Evolutionary conservation across 306 rosid species (phyloP).

Genomic region (Trifolium repens): DNA sequence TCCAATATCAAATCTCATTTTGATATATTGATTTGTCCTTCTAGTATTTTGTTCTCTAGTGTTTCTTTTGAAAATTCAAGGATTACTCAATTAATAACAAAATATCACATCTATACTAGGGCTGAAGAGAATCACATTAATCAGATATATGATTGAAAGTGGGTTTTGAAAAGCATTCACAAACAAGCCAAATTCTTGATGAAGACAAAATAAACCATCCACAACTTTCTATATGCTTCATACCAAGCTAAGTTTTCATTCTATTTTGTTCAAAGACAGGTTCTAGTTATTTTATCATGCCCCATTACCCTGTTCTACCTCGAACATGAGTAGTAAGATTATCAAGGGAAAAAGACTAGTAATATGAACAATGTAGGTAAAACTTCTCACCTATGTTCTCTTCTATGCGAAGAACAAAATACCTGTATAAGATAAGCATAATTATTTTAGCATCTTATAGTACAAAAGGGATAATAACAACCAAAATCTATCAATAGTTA

Average conservation of each 20-base stretch:
- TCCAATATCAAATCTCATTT: constrained; percentile 1
- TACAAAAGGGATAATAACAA: constrained; percentile 30
- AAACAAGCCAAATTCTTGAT: constrained; percentile 23
- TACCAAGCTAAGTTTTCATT: constrained; percentile 12
- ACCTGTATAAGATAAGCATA: constrained; percentile 58
- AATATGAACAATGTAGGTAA: constrained; percentile 29
- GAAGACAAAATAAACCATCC: background rate
- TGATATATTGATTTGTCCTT: background rate
- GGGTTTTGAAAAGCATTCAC: constrained; percentile 23
- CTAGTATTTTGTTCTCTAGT: background rate
- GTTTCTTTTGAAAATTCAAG: constrained; percentile 17
- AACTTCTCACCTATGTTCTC: constrained; percentile 85
- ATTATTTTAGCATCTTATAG: constrained; percentile 33
- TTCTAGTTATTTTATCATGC: no score
- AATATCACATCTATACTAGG: constrained; percentile 4
- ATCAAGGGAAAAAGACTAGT: constrained; percentile 29
- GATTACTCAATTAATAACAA: constrained; percentile 27
- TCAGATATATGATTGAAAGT: constrained; percentile 33
- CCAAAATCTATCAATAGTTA: constrained; percentile 31
- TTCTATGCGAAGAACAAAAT: constrained; percentile 97
- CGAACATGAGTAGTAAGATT: constrained; percentile 1
- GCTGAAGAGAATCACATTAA: constrained; percentile 23
- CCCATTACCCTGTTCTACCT: no score
- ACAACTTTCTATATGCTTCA: constrained; percentile 13
- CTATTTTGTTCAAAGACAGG: constrained; percentile 4